Percentiles rank a stretch among this genome's conserved stretches.
Conservation (phyloP, 1,284 basidiomycete species). For the Ceratobasidium sp. region DNA sequence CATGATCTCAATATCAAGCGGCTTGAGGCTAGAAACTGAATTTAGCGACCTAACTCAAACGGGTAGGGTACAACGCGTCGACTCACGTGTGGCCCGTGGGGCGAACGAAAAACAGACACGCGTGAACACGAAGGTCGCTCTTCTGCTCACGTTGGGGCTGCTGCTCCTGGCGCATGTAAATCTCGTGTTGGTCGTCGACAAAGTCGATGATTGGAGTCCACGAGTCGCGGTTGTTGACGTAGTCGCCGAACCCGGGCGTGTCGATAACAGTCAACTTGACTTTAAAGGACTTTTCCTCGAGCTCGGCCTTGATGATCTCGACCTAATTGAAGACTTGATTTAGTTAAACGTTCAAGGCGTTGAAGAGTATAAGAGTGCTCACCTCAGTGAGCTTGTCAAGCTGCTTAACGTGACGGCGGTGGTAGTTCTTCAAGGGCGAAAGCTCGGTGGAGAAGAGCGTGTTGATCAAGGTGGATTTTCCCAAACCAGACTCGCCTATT, state of each 20-base stretch:
- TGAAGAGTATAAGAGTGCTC: no score
- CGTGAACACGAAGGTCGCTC: constrained; percentile 89
- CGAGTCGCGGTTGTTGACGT: constrained; percentile 97
- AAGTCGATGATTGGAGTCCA: constrained; percentile 98
- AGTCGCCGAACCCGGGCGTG: constrained; percentile 96
- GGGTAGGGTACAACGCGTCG: no score
- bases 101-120: constrained; percentile 97
- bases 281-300: constrained; percentile 96
- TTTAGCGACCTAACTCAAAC: no score
- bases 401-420: constrained; percentile 85
- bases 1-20: constrained; percentile 98
- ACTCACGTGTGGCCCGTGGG: constrained; percentile 96
- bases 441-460: constrained; percentile 96
- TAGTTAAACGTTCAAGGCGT: no score
- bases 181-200: constrained; percentile 96
- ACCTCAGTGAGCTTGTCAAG: constrained; percentile 95
- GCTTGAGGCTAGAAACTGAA: constrained; percentile 93
- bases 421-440: constrained; percentile 87
- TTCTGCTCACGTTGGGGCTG: constrained; percentile 92
- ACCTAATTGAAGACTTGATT: no score
- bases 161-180: constrained; percentile 97
- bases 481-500: constrained; percentile 97
- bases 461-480: constrained; percentile 97
- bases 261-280: constrained; percentile 97
- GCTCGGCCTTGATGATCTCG: no score